Conservation (phyloP, 148 eudicot species). For the Vaccinium darrowii region DNA sequence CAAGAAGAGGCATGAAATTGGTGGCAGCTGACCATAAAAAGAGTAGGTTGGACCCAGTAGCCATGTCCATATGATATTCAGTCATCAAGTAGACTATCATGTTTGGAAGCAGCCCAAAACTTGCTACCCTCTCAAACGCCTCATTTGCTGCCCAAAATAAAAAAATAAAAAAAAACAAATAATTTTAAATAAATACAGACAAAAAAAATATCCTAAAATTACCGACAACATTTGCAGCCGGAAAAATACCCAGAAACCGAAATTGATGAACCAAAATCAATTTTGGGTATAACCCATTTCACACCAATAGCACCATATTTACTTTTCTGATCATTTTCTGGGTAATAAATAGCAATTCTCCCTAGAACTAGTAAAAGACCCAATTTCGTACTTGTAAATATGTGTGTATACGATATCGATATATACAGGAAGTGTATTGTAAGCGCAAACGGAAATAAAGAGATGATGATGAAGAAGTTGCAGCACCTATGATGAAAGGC, state of each 20-base stretch:
- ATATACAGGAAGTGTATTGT: background rate
- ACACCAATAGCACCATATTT: no score
- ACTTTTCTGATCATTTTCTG: no score
- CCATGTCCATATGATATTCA: slow-evolving; percentile 44
- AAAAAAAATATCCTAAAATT: no score
- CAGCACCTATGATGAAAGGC: slow-evolving; percentile 37
- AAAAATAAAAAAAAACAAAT: background rate
- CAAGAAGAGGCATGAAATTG: slow-evolving; percentile 45
- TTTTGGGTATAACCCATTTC: no score
- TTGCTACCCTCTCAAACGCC: slow-evolving; percentile 54
- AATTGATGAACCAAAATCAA: no score
- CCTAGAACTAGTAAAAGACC: no score
- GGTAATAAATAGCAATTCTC: no score
- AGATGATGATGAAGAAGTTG: background rate
- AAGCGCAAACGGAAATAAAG: background rate
- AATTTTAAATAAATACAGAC: background rate
- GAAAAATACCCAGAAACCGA: no score
- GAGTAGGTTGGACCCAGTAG: slow-evolving; percentile 45
- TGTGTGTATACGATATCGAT: background rate
- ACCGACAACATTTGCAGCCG: no score
- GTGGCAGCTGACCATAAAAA: slow-evolving; percentile 50
- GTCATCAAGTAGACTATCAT: slow-evolving; percentile 56
- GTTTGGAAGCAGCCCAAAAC: slow-evolving; percentile 51
- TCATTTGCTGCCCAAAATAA: slow-evolving; percentile 39
- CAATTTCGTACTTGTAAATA: no score